Evolutionary conservation across 2,329 filamentous ascomycete genomes (phyloP).

Genomic region (Talaromyces islandicus): DNA sequence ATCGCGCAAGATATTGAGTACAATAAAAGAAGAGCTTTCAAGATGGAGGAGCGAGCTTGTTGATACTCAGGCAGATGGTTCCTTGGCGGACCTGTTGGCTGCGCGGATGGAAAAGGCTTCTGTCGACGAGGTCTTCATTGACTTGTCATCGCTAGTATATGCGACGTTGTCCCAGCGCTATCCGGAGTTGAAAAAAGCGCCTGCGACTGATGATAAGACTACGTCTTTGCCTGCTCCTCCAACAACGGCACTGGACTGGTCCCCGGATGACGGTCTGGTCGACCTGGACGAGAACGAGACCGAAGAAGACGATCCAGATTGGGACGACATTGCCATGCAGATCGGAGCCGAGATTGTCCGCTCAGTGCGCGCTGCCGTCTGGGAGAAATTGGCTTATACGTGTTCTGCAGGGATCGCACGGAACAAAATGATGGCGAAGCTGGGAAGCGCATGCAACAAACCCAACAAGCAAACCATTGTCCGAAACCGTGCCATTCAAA

Average conservation of each 20-base stretch:
- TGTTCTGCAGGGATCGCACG: slow-evolving; percentile 83
- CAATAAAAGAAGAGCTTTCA: slow-evolving; percentile 70
- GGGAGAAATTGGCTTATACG: slow-evolving; percentile 71
- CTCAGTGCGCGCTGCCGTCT: slow-evolving; percentile 63
- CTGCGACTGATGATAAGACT: slow-evolving; percentile 43
- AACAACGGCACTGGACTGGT: slow-evolving; percentile 72
- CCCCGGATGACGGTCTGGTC: slow-evolving; percentile 67
- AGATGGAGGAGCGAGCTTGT: slow-evolving; percentile 22
- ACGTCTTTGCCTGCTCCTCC: slow-evolving; percentile 70
- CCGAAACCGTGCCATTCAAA: slow-evolving; percentile 70
- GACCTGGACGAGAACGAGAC: slow-evolving; percentile 67
- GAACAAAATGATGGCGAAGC: slow-evolving; percentile 94
- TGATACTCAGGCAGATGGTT: slow-evolving; percentile 4
- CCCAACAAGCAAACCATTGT: slow-evolving; percentile 94
- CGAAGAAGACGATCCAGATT: slow-evolving; percentile 80
- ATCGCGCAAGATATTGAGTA: slow-evolving; percentile 71
- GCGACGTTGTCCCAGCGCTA: slow-evolving; percentile 68
- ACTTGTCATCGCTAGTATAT: slow-evolving; percentile 81
- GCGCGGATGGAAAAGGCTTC: slow-evolving; percentile 81
- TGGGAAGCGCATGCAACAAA: slow-evolving; percentile 87
- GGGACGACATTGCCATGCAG: slow-evolving; percentile 87
- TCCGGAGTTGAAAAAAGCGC: slow-evolving; percentile 58
- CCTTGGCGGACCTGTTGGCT: slow-evolving; percentile 22
- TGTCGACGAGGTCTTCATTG: slow-evolving; percentile 92
- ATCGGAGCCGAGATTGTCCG: slow-evolving; percentile 87